phyloP scores from a whole-genome alignment of 129 eudicot genomes.

The Arctium minus region DNA sequence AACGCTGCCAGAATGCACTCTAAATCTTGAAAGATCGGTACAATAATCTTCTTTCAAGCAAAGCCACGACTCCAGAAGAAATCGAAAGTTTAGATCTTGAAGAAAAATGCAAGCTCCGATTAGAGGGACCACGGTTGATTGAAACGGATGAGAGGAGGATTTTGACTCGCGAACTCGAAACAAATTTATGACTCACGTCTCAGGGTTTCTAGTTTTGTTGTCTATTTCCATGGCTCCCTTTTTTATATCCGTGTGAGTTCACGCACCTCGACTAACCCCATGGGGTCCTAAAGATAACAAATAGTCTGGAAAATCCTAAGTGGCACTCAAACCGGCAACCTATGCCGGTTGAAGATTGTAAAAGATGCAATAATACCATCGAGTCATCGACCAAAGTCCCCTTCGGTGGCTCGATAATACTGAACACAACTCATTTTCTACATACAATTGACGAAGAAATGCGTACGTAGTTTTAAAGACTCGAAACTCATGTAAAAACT shows the following conservation, averaged over 20 bases:
- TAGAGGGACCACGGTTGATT: no score
- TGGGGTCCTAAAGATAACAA: no score
- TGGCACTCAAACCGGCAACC: not conserved
- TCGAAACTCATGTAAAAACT: no score
- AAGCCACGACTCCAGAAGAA: slow-evolving; percentile 1
- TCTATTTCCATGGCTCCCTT: not conserved
- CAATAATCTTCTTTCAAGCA: not conserved
- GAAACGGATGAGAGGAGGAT: not conserved
- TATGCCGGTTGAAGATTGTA: not conserved
- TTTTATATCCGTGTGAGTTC: not conserved
- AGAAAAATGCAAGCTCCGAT: slow-evolving; percentile 1
- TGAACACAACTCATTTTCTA: no score
- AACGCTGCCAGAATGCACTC: slow-evolving; percentile 58
- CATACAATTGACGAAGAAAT: no score
- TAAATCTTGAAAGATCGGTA: slow-evolving; percentile 46
- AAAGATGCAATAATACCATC: not conserved
- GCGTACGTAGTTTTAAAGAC: no score
- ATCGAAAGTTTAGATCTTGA: not conserved
- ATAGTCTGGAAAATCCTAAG: no score
- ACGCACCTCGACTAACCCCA: not conserved
- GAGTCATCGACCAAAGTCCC: not conserved
- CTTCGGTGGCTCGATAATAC: no score
- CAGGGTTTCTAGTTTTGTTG: not conserved
- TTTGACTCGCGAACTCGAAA: not conserved
- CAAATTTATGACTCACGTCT: not conserved